Conservation (phyloP, 225 moss, liverwort and hornwort genomes). For the Pseudoscleropodium purum region DNA sequence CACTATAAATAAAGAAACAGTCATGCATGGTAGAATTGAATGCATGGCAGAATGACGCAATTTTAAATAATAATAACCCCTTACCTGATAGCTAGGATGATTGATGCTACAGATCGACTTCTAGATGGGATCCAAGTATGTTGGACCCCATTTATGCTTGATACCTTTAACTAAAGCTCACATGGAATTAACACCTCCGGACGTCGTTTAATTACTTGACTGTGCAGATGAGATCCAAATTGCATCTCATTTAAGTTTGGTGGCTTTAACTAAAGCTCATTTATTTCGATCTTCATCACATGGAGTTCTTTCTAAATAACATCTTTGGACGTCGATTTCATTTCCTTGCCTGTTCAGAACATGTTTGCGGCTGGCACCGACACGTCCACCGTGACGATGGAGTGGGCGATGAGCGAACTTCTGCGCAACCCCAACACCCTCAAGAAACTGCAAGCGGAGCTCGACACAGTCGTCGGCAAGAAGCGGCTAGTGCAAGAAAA, state of each 20-base stretch:
- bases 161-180: neutral
- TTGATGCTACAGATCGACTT: neutral
- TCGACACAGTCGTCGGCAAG: neutral
- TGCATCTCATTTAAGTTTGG: neutral
- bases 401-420: conserved; percentile 28
- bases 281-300: neutral
- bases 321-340: neutral
- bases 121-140: neutral
- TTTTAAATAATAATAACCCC: neutral
- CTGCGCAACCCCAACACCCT: conserved; percentile 7
- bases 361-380: conserved; percentile 19
- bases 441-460: conserved; percentile 6
- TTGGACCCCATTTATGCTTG: neutral
- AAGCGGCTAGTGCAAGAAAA: neutral
- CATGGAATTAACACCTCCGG: neutral
- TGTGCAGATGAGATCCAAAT: neutral
- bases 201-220: too few relatives aligned
- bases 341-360: neutral
- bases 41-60: neutral
- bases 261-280: neutral
- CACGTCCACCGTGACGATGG: conserved; percentile 19
- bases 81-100: neutral
- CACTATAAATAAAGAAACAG: neutral
- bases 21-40: neutral
- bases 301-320: neutral